A percentile compares a stretch with the other conserved stretches of the same genome.
These are phyloP conservation scores for Monocercomonoides exilis DNA, from an alignment of 78 protist genomes.

Conservation along the genomic window DNA sequence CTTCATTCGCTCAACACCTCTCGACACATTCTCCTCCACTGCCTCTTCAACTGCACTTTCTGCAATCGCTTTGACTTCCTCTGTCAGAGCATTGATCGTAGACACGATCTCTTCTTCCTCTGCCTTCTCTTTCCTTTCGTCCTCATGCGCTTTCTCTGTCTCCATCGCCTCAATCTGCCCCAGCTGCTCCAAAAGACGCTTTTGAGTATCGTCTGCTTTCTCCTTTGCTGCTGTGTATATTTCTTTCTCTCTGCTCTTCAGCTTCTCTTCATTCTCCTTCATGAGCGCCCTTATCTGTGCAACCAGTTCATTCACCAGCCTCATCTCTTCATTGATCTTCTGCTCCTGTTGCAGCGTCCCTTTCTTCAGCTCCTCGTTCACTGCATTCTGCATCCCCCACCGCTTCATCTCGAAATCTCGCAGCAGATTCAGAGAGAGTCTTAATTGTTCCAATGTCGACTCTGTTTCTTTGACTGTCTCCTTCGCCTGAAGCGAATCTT, in stretches of 20 bases:
- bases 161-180: background rate
- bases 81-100: background rate
- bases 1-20: no score
- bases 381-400: background rate
- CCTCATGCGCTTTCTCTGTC: background rate
- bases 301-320: background rate
- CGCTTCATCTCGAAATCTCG: background rate
- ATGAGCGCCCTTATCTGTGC: background rate
- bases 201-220: background rate
- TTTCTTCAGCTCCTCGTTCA: background rate
- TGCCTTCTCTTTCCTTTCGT: background rate
- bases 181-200: background rate
- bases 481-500: background rate
- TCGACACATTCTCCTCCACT: no score
- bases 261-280: background rate
- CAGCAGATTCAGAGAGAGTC: background rate
- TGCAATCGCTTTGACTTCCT: no score
- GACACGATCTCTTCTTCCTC: background rate
- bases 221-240: background rate
- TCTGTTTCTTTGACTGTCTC: background rate
- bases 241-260: background rate
- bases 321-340: background rate
- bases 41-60: no score
- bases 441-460: background rate
- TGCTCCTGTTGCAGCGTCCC: background rate